phyloP scores from a whole-genome alignment of 2,329 filamentous ascomycete species.

The Coniochaeta prunicola region DNA sequence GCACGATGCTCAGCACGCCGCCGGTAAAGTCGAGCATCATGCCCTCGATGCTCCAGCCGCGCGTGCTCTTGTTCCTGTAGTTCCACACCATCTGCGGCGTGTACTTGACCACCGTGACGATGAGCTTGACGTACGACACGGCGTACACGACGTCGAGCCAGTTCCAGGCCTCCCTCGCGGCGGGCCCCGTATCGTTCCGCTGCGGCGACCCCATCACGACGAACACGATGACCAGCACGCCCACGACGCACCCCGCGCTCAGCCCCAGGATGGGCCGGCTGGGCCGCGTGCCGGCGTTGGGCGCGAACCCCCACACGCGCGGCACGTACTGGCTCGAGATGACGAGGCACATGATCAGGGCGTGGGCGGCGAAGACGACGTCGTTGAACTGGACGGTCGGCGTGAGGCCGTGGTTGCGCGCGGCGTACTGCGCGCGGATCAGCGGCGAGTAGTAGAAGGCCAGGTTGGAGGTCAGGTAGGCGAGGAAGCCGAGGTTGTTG shows the following conservation, averaged over 20 bases:
- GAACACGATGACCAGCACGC: slow-evolving; percentile 44
- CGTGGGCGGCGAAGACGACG: slow-evolving; percentile 79
- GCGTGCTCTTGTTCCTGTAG: slow-evolving; percentile 75
- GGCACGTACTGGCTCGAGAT: slow-evolving; percentile 74
- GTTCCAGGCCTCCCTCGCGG: slow-evolving; percentile 42
- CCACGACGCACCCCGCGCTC: slow-evolving; percentile 59
- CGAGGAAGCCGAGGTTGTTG: slow-evolving; percentile 63
- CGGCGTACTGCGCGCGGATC: slow-evolving; percentile 76
- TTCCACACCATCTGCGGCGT: slow-evolving; percentile 80
- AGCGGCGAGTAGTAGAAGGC: slow-evolving; percentile 72
- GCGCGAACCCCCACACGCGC: slow-evolving; percentile 67
- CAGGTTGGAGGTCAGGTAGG: slow-evolving; percentile 68
- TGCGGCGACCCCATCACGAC: slow-evolving; percentile 32
- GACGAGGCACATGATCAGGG: slow-evolving; percentile 62
- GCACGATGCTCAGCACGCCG: slow-evolving; percentile 71
- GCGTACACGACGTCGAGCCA: slow-evolving; percentile 59
- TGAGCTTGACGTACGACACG: slow-evolving; percentile 80
- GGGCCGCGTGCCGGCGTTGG: slow-evolving; percentile 44
- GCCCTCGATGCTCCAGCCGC: slow-evolving; percentile 79
- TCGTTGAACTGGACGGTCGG: slow-evolving; percentile 89
- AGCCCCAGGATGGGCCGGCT: slow-evolving; percentile 61
- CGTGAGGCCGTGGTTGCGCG: slow-evolving; percentile 64
- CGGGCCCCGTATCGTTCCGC: slow-evolving; percentile 24
- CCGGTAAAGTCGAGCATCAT: slow-evolving; percentile 80
- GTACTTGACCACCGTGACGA: slow-evolving; percentile 88